These are phyloP conservation scores for Talaromyces sp. DNA, from an alignment of 2,329 filamentous ascomycete species.

Conservation along the genomic window DNA sequence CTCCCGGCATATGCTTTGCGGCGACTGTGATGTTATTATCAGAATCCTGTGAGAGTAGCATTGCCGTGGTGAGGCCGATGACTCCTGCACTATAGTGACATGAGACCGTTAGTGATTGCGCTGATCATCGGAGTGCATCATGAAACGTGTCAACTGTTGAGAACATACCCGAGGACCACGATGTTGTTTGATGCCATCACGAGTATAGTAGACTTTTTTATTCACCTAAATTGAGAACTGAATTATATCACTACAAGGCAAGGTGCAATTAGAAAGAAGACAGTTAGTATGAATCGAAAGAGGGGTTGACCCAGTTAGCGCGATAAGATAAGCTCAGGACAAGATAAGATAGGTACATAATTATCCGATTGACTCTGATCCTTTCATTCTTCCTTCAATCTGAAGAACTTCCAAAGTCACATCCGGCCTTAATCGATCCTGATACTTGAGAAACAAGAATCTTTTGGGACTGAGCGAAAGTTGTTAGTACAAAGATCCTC, in stretches of 20 bases:
- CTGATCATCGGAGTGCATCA: background rate
- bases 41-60: constrained; percentile 57
- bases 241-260: background rate
- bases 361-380: background rate
- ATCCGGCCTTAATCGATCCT: background rate
- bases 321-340: background rate
- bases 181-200: constrained; percentile 5
- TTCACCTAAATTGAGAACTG: background rate
- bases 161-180: constrained; percentile 11
- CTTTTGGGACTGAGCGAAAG: background rate
- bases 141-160: background rate
- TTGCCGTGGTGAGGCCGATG: constrained; percentile 62
- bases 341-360: background rate
- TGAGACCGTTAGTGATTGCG: background rate
- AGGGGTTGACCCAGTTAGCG: background rate
- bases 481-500: background rate
- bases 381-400: background rate
- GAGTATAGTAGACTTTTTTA: background rate
- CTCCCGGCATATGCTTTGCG: constrained; percentile 88
- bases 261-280: background rate
- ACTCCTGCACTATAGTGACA: constrained; percentile 54
- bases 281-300: background rate
- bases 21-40: constrained; percentile 64
- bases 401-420: too few species aligned
- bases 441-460: background rate